Base-by-base conservation (phyloP, 306 rosid species). In the Delonix regia region DNA sequence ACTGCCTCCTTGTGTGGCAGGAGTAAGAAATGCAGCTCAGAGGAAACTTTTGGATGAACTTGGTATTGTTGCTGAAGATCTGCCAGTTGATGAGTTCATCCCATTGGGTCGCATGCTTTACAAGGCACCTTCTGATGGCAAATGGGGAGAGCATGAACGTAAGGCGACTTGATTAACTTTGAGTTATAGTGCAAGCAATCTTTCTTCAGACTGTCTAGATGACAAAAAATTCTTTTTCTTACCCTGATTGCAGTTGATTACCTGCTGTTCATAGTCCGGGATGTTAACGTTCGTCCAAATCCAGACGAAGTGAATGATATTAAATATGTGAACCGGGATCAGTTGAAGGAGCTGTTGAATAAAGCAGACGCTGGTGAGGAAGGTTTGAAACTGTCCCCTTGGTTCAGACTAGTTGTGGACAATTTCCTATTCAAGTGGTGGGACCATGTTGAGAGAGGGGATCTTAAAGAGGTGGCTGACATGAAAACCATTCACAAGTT, bases 101-200 rank as follows among this genome's bases (percentile, higher is more conserved):
- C 94, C 99, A 27, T 79, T 96, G 57, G 98, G 98, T 22, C 95
- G 97, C 83, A 96, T 96, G 0, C 91, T 91, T 62, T 96, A 96
- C 82, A 96, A 96, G 89, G 98, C 99, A 38, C 97, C 99, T 78
- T 96, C 99, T 72, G 98, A 96, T 70, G 96, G 97, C 82, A 91
- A 91, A 84, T 96, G 99, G 99, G 99, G 99, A 74, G 99, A 96
- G 83, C 99, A 96, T 77, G 99, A 96, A 87, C 78, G 99, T 95
- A 89, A 90, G 85, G 73, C 22, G 38, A 70, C 83, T 85, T 61
- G 19, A 69, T 48, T 67, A 33, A 22, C 66, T 42, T 25, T 62
- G 9, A 52, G 22, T 60, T 65, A 71, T 38, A 61, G 19, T 24
- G 68, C 42, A 6, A 64, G 14, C 61, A 36, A 51, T 48, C 38